Conservation (phyloP, 2,329 filamentous ascomycete species). For the Diaporthe ilicicola region DNA sequence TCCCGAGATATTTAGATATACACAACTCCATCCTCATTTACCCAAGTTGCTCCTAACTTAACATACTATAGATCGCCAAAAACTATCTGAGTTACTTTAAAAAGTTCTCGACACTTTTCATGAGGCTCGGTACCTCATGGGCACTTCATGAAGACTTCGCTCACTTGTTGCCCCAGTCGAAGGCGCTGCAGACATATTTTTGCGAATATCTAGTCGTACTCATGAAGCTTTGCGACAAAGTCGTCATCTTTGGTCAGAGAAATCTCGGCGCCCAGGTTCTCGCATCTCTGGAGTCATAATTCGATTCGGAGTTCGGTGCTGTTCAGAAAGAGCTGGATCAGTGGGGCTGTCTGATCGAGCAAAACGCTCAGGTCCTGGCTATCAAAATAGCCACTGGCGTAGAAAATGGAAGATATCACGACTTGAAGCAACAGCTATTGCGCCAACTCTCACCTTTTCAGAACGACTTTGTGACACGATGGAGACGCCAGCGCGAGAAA, state of each 20-base stretch:
- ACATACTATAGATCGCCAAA: neutral
- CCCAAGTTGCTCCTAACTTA: neutral
- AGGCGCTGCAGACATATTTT: neutral
- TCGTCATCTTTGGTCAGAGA: slow-evolving; percentile 1
- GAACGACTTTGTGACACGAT: slow-evolving; percentile 4
- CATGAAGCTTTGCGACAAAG: neutral
- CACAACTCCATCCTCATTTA: rapidly evolving
- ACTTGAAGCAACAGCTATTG: neutral
- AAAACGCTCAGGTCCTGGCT: neutral
- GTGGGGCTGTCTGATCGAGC: slow-evolving; percentile 15
- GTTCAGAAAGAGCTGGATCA: slow-evolving; percentile 22
- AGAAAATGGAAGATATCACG: neutral
- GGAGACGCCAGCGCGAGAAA: slow-evolving; percentile 32
- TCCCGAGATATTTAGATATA: too few species aligned
- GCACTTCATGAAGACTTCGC: slow-evolving; percentile 23
- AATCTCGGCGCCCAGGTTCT: neutral
- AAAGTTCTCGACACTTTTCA: slow-evolving; percentile 7
- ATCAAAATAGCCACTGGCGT: neutral
- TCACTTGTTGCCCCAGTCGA: slow-evolving; percentile 1
- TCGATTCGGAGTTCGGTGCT: slow-evolving; percentile 19
- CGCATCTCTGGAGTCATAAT: neutral
- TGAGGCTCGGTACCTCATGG: slow-evolving; percentile 10
- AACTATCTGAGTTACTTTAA: slow-evolving; percentile 16
- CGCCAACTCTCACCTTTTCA: slow-evolving; percentile 23
- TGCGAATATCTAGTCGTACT: slow-evolving; percentile 14